Conservation (phyloP, 441 rosid species). For the Daphne laureola region DNA sequence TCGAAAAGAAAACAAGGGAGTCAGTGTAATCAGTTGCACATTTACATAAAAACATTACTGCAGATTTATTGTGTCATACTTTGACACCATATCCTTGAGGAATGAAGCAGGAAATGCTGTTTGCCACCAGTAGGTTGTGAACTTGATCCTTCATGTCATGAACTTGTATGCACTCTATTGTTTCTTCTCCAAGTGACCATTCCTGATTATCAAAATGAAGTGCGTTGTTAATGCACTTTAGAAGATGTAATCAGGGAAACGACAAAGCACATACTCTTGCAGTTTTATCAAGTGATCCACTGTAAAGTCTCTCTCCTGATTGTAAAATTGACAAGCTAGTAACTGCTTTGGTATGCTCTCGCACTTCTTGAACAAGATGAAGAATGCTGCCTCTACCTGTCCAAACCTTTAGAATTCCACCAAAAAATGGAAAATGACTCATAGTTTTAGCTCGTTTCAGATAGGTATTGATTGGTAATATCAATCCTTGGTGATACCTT, state of each 20-base stretch:
- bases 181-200: constrained; percentile 43
- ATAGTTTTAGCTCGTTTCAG: no score
- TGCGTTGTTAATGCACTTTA: background rate
- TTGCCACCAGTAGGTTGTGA: constrained; percentile 44
- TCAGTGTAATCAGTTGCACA: background rate
- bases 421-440: background rate
- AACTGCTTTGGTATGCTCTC: constrained; percentile 60
- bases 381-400: constrained; percentile 56
- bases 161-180: constrained; percentile 41
- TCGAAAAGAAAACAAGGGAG: constrained; percentile 2
- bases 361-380: constrained; percentile 54
- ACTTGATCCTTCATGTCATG: constrained; percentile 72
- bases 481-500: constrained; percentile 29
- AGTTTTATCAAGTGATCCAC: constrained; percentile 70
- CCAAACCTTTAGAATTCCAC: constrained; percentile 49
- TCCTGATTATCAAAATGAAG: constrained; percentile 27
- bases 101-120: constrained; percentile 49
- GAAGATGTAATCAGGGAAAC: constrained; percentile 1
- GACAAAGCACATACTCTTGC: constrained; percentile 34
- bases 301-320: constrained; percentile 49
- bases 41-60: background rate
- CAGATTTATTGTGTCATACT: constrained; percentile 24
- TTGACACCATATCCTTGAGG: constrained; percentile 78
- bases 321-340: constrained; percentile 48
- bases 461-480: background rate